Evolutionary conservation across 140 eudicot species (phyloP).

Genomic region (Flaveria floridana): DNA sequence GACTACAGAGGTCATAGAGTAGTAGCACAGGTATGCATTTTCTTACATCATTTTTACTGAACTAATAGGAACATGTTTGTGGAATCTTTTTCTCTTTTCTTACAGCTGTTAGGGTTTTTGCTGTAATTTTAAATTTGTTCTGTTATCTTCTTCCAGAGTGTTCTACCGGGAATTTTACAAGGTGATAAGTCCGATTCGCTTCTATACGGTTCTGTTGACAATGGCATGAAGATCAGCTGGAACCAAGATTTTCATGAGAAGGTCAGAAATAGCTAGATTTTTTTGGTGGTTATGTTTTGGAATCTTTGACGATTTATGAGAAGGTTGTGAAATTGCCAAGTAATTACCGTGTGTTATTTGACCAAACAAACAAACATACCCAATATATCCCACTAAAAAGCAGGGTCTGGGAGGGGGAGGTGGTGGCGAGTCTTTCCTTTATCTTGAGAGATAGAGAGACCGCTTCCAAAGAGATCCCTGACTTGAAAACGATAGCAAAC

Average conservation of each 20-base stretch:
- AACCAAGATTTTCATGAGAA: slow-evolving; percentile 83
- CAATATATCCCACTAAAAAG: no score
- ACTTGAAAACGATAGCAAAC: no score
- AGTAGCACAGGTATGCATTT: slow-evolving; percentile 66
- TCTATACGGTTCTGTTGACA: slow-evolving; percentile 96
- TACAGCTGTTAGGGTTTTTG: background rate
- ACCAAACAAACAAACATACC: background rate
- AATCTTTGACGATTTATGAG: background rate
- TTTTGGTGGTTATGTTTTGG: background rate
- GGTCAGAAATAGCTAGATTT: slow-evolving; percentile 36
- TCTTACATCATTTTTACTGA: slow-evolving; percentile 1
- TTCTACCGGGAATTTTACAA: slow-evolving; percentile 96
- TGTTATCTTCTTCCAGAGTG: slow-evolving; percentile 55
- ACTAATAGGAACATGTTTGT: background rate
- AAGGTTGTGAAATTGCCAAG: background rate
- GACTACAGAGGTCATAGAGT: slow-evolving; percentile 96
- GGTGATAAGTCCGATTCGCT: slow-evolving; percentile 99
- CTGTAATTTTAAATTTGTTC: background rate
- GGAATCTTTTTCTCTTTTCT: background rate
- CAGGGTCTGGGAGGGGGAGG: no score
- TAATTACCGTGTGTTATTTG: background rate
- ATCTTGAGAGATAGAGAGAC: no score
- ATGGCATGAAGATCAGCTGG: slow-evolving; percentile 98
- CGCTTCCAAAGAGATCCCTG: no score
- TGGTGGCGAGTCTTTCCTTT: no score